Percentiles rank a stretch among this genome's conserved stretches.
Evolutionary conservation across 164 flowering plant species (phyloP).

Genomic region (Chloranthus sessilifolius): DNA sequence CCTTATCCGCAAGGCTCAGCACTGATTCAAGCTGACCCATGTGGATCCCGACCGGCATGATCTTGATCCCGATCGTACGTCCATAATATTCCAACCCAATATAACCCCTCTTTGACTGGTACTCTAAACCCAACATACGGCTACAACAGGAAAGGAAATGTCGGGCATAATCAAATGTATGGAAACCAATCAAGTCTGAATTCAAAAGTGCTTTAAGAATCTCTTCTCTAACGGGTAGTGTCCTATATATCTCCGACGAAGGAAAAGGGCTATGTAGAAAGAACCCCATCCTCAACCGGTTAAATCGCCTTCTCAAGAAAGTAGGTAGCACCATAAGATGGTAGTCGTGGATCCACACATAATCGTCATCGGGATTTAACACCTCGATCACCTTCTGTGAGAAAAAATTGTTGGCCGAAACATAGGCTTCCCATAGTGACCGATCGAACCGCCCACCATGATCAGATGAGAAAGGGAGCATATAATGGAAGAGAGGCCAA

Average conservation of each 20-base stretch:
- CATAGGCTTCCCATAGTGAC: slow-evolving; percentile 74
- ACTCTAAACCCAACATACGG: slow-evolving; percentile 68
- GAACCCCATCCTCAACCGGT: slow-evolving; percentile 14
- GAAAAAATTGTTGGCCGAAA: slow-evolving; percentile 62
- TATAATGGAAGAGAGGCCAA: slow-evolving; percentile 80
- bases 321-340: slow-evolving; percentile 12
- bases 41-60: slow-evolving; percentile 75
- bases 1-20: slow-evolving; percentile 48
- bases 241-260: slow-evolving; percentile 13
- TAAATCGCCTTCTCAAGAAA: slow-evolving; percentile 12
- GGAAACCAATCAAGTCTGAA: slow-evolving; percentile 48
- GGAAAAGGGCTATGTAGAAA: slow-evolving; percentile 16
- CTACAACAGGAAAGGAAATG: slow-evolving; percentile 83
- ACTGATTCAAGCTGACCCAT: slow-evolving; percentile 69
- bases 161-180: slow-evolving; percentile 76
- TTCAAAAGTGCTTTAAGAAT: slow-evolving; percentile 16
- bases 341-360: slow-evolving; percentile 76
- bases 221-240: slow-evolving; percentile 22
- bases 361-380: slow-evolving; percentile 73
- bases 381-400: slow-evolving; percentile 68
- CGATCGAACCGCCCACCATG: slow-evolving; percentile 67
- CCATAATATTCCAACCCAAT: slow-evolving; percentile 74
- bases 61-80: slow-evolving; percentile 63
- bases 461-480: slow-evolving; percentile 59
- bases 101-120: slow-evolving; percentile 74